phyloP scores from a whole-genome alignment of 1,139 yeast species.

The Yamadazyma diddensiae region DNA sequence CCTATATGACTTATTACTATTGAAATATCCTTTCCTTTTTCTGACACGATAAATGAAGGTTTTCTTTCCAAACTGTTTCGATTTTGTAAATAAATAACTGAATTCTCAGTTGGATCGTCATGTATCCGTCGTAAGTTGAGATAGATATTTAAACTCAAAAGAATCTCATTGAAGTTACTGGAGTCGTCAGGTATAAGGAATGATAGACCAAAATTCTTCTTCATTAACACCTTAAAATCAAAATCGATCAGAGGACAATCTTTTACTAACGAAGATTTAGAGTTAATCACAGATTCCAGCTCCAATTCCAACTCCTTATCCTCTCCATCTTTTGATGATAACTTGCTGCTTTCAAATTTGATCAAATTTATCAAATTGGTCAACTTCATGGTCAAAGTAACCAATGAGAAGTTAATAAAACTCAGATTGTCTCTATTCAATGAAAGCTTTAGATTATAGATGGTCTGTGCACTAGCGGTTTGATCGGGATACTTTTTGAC shows the following conservation, averaged over 20 bases:
- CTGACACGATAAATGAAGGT: slow-evolving; percentile 36
- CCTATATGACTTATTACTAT: slow-evolving; percentile 38
- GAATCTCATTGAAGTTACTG: slow-evolving; percentile 32
- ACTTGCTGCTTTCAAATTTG: slow-evolving; percentile 17
- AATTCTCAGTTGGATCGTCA: slow-evolving; percentile 6
- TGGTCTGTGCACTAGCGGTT: slow-evolving; percentile 32
- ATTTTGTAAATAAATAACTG: slow-evolving; percentile 22
- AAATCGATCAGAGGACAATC: neutral
- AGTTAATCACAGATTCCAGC: slow-evolving; percentile 1
- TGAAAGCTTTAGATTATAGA: slow-evolving; percentile 34
- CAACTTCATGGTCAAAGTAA: slow-evolving; percentile 47
- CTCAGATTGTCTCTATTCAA: slow-evolving; percentile 45
- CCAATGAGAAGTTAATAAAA: slow-evolving; percentile 63
- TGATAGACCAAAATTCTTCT: slow-evolving; percentile 38
- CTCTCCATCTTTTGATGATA: neutral
- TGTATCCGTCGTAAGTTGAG: slow-evolving; percentile 26
- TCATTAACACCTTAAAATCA: slow-evolving; percentile 14
- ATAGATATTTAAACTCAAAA: slow-evolving; percentile 36
- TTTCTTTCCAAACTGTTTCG: slow-evolving; percentile 18
- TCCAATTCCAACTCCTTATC: slow-evolving; percentile 1
- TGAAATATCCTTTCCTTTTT: slow-evolving; percentile 23
- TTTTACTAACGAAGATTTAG: neutral
- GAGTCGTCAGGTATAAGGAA: slow-evolving; percentile 38
- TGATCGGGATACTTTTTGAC: slow-evolving; percentile 53
- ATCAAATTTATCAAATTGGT: slow-evolving; percentile 28